Conservation (phyloP, 2,329 filamentous ascomycete genomes). For the Cordyceps javanica region DNA sequence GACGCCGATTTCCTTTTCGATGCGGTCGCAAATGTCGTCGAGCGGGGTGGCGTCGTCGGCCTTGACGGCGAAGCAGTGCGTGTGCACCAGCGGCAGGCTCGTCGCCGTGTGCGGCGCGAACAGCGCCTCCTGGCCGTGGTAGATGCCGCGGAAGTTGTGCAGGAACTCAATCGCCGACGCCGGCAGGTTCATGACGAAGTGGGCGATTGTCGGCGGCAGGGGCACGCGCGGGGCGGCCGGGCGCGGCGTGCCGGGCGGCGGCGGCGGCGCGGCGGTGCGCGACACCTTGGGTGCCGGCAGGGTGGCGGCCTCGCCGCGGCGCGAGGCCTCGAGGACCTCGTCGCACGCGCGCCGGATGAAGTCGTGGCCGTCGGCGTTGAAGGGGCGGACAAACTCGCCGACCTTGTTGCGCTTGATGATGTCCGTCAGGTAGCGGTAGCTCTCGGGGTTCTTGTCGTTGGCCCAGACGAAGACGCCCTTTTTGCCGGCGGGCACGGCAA, state of each 20-base stretch:
- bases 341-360: constrained; percentile 72
- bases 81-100: constrained; percentile 75
- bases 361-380: constrained; percentile 72
- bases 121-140: constrained; percentile 60
- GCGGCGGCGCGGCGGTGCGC: constrained; percentile 23
- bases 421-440: constrained; percentile 63
- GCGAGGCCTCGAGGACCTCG: constrained; percentile 46
- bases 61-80: constrained; percentile 90
- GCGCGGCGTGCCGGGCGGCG: constrained; percentile 24
- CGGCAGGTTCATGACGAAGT: constrained; percentile 97
- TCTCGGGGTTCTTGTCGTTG: constrained; percentile 94
- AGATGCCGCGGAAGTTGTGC: constrained; percentile 60
- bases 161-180: constrained; percentile 85
- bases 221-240: constrained; percentile 36
- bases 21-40: constrained; percentile 40
- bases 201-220: constrained; percentile 72
- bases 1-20: constrained; percentile 34
- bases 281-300: constrained; percentile 37
- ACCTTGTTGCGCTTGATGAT: constrained; percentile 77
- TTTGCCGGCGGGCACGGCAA: constrained; percentile 85
- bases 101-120: constrained; percentile 55
- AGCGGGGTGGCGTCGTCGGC: constrained; percentile 64
- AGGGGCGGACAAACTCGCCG: constrained; percentile 64
- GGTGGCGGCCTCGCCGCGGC: constrained; percentile 46
- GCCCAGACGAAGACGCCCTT: constrained; percentile 90